Conservation (phyloP, 1,139 yeast genomes). For the Yamadazyma diospyri region DNA sequence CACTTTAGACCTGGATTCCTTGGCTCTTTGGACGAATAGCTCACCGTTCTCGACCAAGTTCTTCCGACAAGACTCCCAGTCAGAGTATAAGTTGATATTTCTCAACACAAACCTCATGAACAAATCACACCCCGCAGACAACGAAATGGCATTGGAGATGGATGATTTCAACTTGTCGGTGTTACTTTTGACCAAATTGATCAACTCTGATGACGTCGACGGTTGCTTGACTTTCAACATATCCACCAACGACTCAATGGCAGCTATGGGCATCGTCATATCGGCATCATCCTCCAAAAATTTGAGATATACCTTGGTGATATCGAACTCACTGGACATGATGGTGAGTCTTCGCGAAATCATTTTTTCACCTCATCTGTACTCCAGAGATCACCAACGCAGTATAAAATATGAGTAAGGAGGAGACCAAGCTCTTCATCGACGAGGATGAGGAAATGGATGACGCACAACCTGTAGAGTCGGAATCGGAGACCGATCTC, state of each 20-base stretch:
- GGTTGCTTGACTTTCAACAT: constrained; percentile 81
- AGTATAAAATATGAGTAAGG: constrained; percentile 1
- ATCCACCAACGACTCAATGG: constrained; percentile 89
- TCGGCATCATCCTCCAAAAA: constrained; percentile 85
- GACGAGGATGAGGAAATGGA: constrained; percentile 4
- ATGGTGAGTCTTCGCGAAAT: not conserved
- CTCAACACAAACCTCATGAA: constrained; percentile 90
- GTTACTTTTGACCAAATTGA: constrained; percentile 73
- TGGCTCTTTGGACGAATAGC: constrained; percentile 86
- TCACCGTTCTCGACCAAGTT: constrained; percentile 93
- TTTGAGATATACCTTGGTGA: constrained; percentile 72
- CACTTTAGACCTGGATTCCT: constrained; percentile 80
- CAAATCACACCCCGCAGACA: constrained; percentile 96
- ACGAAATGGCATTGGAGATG: constrained; percentile 85
- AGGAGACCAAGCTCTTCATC: constrained; percentile 5
- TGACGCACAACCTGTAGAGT: constrained; percentile 2
- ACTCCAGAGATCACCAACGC: no score
- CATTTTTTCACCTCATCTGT: constrained; percentile 5
- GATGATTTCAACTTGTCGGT: constrained; percentile 69
- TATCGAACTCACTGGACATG: constrained; percentile 54
- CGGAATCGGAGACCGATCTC: constrained; percentile 7
- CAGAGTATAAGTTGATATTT: constrained; percentile 83
- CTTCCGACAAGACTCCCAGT: constrained; percentile 92
- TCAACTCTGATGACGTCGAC: constrained; percentile 88
- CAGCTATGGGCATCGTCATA: constrained; percentile 99